Percentiles rank a stretch among this genome's conserved stretches.
Conservation (phyloP, 208 protist species). For the Leishmania major region DNA sequence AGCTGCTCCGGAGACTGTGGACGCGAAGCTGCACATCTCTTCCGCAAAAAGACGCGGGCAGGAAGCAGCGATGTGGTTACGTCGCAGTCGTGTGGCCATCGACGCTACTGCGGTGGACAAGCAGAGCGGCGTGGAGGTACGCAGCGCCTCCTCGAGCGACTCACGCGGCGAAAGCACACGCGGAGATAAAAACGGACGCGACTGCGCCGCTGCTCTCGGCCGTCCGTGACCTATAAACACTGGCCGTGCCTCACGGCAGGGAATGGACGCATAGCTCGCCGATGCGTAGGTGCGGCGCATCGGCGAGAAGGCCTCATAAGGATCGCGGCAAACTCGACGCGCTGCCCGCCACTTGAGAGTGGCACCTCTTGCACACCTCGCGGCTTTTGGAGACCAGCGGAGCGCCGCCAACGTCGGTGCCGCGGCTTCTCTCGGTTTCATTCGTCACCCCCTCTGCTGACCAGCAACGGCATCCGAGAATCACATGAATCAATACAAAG, state of each 20-base stretch:
- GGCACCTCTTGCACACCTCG: neutral
- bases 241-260: neutral
- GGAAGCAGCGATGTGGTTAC: slow-evolving; percentile 9
- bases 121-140: neutral
- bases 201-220: slow-evolving; percentile 1
- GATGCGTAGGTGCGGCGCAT: neutral
- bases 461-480: neutral
- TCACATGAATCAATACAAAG: neutral
- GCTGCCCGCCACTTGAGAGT: neutral
- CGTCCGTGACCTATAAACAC: neutral
- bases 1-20: neutral
- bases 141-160: neutral
- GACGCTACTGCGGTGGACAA: neutral
- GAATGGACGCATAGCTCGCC: neutral
- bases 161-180: neutral
- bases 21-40: slow-evolving; percentile 5
- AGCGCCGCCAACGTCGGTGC: neutral
- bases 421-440: neutral
- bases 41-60: slow-evolving; percentile 26
- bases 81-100: slow-evolving; percentile 11
- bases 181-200: neutral
- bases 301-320: neutral
- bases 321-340: neutral
- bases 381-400: neutral
- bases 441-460: neutral